These are phyloP conservation scores for Daldinia sp. DNA, from an alignment of 2,329 filamentous ascomycete species.

Conservation along the genomic window DNA sequence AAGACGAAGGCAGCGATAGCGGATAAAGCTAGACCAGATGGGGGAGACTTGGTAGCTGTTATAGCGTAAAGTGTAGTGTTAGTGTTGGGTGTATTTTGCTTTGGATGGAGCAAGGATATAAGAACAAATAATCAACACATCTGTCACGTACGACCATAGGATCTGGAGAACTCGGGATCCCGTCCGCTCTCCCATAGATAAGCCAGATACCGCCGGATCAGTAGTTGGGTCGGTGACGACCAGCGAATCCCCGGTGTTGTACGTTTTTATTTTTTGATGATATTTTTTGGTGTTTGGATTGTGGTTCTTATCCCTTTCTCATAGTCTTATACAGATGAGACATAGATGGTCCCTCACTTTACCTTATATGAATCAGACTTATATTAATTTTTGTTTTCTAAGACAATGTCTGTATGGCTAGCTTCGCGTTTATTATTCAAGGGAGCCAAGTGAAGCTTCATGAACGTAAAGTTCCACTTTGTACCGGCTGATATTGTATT, in stretches of 20 bases:
- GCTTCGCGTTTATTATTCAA: too few relatives aligned
- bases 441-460: too few relatives aligned
- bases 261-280: neutral
- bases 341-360: too few relatives aligned
- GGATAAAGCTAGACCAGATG: constrained; percentile 8
- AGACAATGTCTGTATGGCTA: too few relatives aligned
- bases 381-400: too few relatives aligned
- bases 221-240: neutral
- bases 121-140: neutral
- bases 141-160: neutral
- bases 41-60: constrained; percentile 8
- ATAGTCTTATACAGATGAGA: too few relatives aligned
- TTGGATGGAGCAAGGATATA: neutral
- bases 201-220: neutral
- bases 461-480: too few relatives aligned
- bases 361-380: too few relatives aligned
- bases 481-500: too few relatives aligned
- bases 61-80: constrained; percentile 13
- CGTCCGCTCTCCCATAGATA: neutral
- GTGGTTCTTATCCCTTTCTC: neutral
- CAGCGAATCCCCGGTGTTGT: neutral
- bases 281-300: neutral
- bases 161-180: neutral
- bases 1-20: constrained; percentile 55
- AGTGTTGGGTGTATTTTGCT: neutral